Percentiles rank a stretch among this genome's conserved stretches.
phyloP scores from a whole-genome alignment of 164 flowering plant species.

The Chimonanthus salicifolius region DNA sequence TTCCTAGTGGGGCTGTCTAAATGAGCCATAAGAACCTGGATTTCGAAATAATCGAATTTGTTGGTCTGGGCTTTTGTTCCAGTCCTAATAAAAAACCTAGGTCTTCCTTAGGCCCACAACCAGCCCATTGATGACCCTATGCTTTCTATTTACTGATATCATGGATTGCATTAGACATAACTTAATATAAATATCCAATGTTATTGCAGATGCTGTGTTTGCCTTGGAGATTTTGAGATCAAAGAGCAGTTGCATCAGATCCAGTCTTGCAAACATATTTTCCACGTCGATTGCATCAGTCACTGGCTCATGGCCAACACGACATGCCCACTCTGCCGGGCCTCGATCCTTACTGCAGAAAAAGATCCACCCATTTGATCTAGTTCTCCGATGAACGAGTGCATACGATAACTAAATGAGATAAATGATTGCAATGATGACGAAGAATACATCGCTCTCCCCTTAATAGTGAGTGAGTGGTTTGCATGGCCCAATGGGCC shows the following conservation, averaged over 20 bases:
- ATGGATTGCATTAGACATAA: too few relatives aligned
- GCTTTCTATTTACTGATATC: too few relatives aligned
- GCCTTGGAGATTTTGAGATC: conserved; percentile 78
- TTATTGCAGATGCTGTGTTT: conserved; percentile 67
- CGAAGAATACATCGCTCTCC: background rate
- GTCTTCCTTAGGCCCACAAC: too few relatives aligned
- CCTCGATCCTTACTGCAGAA: conserved; percentile 14
- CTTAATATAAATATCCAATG: too few relatives aligned
- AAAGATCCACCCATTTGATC: conserved; percentile 1
- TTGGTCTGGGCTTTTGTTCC: too few relatives aligned
- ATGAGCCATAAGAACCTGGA: too few relatives aligned
- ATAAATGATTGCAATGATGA: background rate
- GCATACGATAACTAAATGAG: too few relatives aligned
- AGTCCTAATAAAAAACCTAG: too few relatives aligned
- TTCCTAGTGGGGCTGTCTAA: too few relatives aligned
- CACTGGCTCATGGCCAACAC: conserved; percentile 64
- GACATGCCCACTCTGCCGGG: conserved; percentile 85
- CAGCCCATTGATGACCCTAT: too few relatives aligned
- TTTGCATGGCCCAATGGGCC: background rate
- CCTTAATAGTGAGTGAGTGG: background rate
- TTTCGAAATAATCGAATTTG: too few relatives aligned
- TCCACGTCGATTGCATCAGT: conserved; percentile 70
- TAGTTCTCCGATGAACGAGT: background rate
- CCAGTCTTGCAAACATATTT: conserved; percentile 69
- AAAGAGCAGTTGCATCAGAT: conserved; percentile 64